These are phyloP conservation scores for Kwoniella sp. DNA, from an alignment of 768 basidiomycete species.

Conservation along the genomic window DNA sequence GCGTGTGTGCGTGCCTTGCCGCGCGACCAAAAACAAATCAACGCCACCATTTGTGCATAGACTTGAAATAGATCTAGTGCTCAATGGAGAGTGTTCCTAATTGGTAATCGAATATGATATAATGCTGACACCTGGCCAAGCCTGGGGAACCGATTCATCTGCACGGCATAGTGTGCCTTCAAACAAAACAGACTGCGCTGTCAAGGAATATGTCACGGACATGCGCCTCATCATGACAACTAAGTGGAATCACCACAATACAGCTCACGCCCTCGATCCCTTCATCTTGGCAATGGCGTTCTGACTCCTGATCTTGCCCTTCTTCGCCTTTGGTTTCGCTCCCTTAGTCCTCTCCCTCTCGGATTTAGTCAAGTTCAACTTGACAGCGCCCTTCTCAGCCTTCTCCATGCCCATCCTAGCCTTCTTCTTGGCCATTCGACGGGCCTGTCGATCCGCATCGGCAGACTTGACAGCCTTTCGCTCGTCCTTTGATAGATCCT, in stretches of 20 bases:
- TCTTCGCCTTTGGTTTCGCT: conserved; percentile 53
- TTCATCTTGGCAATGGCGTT: conserved; percentile 54
- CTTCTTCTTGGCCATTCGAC: conserved; percentile 89
- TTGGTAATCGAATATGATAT: too few relatives aligned
- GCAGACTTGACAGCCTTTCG: conserved; percentile 78
- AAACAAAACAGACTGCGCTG: too few relatives aligned
- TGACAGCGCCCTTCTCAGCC: conserved; percentile 50
- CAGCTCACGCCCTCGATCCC: conserved; percentile 46
- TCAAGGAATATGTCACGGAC: neutral
- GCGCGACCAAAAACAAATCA: neutral
- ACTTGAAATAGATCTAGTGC: too few relatives aligned
- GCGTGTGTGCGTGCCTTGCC: conserved; percentile 5
- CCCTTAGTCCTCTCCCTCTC: conserved; percentile 36
- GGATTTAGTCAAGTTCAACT: conserved; percentile 42
- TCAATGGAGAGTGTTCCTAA: too few relatives aligned
- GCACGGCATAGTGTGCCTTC: too few relatives aligned
- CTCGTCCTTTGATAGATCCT: conserved; percentile 76
- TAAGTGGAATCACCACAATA: neutral
- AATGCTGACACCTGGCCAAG: too few relatives aligned
- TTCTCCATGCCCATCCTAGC: conserved; percentile 53
- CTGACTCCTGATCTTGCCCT: conserved; percentile 53
- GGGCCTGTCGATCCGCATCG: conserved; percentile 76
- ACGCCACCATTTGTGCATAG: neutral
- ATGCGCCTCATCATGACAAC: neutral
- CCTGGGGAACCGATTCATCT: too few relatives aligned